Evolutionary conservation across 2,329 filamentous ascomycete genomes (phyloP), one percentile per base, ranked within the genome.

Genomic region (Talaromyces piceae): DNA sequence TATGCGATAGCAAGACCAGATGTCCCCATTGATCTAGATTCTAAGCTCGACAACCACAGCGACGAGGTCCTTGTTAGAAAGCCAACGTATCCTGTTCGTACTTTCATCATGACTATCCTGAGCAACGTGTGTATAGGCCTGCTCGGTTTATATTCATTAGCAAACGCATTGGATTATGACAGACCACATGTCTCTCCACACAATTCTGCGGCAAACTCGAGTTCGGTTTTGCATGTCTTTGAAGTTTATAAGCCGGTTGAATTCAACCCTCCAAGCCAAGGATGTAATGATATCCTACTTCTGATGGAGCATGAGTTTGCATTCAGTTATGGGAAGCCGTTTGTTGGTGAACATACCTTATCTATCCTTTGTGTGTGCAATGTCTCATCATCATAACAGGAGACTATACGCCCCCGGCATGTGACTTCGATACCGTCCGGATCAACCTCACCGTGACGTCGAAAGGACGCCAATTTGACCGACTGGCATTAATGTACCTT

Each of bases 401-500:
- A 43, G 66, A 74, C 13, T 90, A 88, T 62, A 73, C 68, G 1
- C 87, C 87, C 11, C 86, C 87, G 1, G 61, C 68, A 23, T 89
- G 84, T 66, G 67, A 76, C 13, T 93, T 91, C 71, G 86, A 89
- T 62, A 78, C 82, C 28, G 84, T 91, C 13, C 77, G 81, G 22
- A 81, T 93, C 66, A 89, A 90, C 61, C 79, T 93, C 58, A 91
- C 86, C 0, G 83, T 87, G 12, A 80, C 80, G 1, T 87, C 84
- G 8, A 72, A 74, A 55, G 88, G 88, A 1, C 77, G 80, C 3
- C 88, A 94, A 59, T 91, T 80, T 66, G 88, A 94, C 64, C 79
- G 88, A 33, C 75, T 91, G 7, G 88, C 82, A 3, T 67, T 85
- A 27, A 83, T 93, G 77, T 93, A 84, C 60, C 74, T 93, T 31